Evolutionary conservation across 176 grass and related monocot species (phyloP), one percentile per base, ranked within the genome.

Genomic region (Rhipidocladum racemiflorum): DNA sequence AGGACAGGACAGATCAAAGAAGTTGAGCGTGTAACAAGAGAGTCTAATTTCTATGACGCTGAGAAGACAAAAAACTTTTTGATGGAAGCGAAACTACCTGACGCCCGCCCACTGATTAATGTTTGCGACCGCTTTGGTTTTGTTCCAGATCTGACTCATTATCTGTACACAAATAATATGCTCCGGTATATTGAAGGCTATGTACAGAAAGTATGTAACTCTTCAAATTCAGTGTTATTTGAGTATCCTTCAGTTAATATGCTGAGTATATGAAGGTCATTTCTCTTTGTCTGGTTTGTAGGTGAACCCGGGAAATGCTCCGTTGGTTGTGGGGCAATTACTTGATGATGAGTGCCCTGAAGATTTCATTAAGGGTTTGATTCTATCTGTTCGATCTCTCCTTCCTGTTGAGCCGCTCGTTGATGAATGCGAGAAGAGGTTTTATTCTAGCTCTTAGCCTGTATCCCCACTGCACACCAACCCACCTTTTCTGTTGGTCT

Each of bases 21-120:
- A 91, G 95, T 97, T 76, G 95, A 97, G 83, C 95, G 95, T 79
- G 95, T 97, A 70, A 97, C 95, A n/a, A 94, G 95, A 74, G 95
- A 97, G 82, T 97, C 95, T 21, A 94, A 94, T 40, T 97, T 97
- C 51, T 97, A 93, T 45, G 95, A 97, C 34, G 90, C 95, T 70
- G 95, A 97, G 88, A 97, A 94, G 91, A 94, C 92, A 50, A 94
- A 93, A 79, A 97, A 97, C 86, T 94, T 94, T 68, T 74, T 97
- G 81, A 97, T 97, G 95, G 95, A 97, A 85, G 88, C 92, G 69
- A 97, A 94, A 53, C 79, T 97, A 84, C 95, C 95, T 65, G 95
- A 97, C 89, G 95, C 95, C 35, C 90, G 95, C 0, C 95, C 95
- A 8, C 79, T 93, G 76, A 97, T 97, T 77, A 97, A 97, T 91